Conservation (phyloP, 1,139 yeast species). For the Candida neerlandica region DNA sequence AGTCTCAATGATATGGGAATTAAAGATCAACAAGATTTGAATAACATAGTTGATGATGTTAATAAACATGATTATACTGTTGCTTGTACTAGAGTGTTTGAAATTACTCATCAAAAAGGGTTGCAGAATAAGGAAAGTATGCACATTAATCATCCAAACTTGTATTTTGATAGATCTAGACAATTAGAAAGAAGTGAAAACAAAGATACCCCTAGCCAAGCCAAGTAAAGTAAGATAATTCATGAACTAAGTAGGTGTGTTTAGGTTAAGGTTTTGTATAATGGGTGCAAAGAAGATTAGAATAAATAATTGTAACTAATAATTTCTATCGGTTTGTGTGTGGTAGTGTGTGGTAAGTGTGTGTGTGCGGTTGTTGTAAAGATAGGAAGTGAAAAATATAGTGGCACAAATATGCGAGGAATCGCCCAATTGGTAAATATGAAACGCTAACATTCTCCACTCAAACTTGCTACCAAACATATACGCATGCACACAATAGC, state of each 20-base stretch:
- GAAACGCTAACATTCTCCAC: neutral
- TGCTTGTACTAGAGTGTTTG: constrained; percentile 91
- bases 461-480: neutral
- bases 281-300: neutral
- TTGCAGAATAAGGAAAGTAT: constrained; percentile 38
- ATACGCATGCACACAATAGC: neutral
- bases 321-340: no score
- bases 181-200: constrained; percentile 28
- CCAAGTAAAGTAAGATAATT: no score
- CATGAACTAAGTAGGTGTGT: neutral
- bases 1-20: constrained; percentile 72
- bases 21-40: constrained; percentile 60
- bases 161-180: constrained; percentile 78
- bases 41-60: constrained; percentile 66
- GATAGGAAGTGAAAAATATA: neutral
- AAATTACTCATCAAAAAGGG: constrained; percentile 63
- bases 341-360: neutral
- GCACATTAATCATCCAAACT: constrained; percentile 82
- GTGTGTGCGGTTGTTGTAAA: neutral
- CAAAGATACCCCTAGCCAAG: neutral
- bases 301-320: neutral
- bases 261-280: neutral
- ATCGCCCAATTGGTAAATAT: neutral
- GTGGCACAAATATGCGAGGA: neutral
- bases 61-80: constrained; percentile 69